Conservation (phyloP, 2,329 filamentous ascomycete genomes). For the Plenodomus biglobosus region DNA sequence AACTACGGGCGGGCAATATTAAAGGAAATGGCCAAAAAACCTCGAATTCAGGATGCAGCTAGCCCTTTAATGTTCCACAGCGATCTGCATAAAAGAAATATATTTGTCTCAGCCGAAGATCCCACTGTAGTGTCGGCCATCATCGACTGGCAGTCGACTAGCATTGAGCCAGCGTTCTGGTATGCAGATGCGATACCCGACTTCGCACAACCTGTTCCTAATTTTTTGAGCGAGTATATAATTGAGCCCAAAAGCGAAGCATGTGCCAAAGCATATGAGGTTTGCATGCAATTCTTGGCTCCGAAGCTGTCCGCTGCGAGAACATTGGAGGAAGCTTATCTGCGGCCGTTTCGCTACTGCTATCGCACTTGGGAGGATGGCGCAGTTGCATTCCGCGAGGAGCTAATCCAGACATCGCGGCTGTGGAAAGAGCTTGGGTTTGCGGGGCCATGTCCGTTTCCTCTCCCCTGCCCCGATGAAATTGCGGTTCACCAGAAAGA, state of each 20-base stretch:
- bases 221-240: conserved; percentile 17
- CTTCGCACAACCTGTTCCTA: conserved; percentile 37
- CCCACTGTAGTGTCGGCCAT: conserved; percentile 44
- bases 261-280: conserved; percentile 39
- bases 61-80: conserved; percentile 43
- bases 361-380: conserved; percentile 48
- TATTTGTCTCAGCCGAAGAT: conserved; percentile 47
- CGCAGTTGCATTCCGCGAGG: conserved; percentile 43
- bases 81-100: conserved; percentile 48
- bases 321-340: conserved; percentile 41
- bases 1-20: conserved; percentile 32
- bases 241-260: conserved; percentile 28
- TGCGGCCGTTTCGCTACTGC: conserved; percentile 47
- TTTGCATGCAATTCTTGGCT: conserved; percentile 32
- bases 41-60: conserved; percentile 30
- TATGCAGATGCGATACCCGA: conserved; percentile 46
- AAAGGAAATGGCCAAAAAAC: conserved; percentile 29
- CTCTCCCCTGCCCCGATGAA: conserved; percentile 28
- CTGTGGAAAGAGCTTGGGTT: conserved; percentile 46
- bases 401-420: conserved; percentile 45
- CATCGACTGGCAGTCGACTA: conserved; percentile 49
- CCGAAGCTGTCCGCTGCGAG: conserved; percentile 36
- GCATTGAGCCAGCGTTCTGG: conserved; percentile 47
- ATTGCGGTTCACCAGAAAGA: conserved; percentile 31
- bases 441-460: conserved; percentile 36